Evolutionary conservation across 306 rosid genomes (phyloP), one percentile per base, ranked within the genome.

Genomic region (Lupinus albus): DNA sequence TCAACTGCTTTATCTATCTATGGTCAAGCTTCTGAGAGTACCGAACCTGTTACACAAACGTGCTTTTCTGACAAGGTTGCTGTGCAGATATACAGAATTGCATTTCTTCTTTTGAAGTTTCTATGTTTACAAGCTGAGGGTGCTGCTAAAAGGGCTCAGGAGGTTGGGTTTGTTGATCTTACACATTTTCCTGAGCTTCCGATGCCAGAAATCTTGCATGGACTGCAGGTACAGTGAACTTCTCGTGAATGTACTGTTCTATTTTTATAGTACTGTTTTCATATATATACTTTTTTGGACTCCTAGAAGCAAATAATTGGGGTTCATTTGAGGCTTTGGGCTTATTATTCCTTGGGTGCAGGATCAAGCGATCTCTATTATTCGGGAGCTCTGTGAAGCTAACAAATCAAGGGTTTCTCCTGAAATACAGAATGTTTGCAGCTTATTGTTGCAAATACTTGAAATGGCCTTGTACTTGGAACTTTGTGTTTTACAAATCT

Each of bases 141-240:
- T 62, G 98, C 98, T 73, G 83, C 92, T 72, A 84, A 71, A 84
- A 84, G 91, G 83, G 95, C 97, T 6, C 90, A 89, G 87, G 98
- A 89, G 79, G 89, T 83, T 60, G 97, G 97, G 11, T 89, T 81
- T 77, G 84, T 93, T 66, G 98, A 93, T 84, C 91, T 86, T 78
- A 86, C 95, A 50, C 89, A 86, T 86, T 93, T 93, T 86, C 97
- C 97, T 6, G 94, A 89, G 82, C 96, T 93, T 66, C 98, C 97
- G 5, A 84, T 89, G 97, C 98, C 91, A 61, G 98, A 89, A 76
- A 93, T 93, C 71, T 82, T 89, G 80, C 96, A 93, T 52, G 98
- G 97, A 48, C 78, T 89, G 65, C 97, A 90, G 94, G 98, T 88
- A 80, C 33, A 30, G 5, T 17, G 35, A 11, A 38, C 21, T 51